These are phyloP conservation scores for Yarrowia porcina DNA, from an alignment of 805 yeast species.

Conservation along the genomic window DNA sequence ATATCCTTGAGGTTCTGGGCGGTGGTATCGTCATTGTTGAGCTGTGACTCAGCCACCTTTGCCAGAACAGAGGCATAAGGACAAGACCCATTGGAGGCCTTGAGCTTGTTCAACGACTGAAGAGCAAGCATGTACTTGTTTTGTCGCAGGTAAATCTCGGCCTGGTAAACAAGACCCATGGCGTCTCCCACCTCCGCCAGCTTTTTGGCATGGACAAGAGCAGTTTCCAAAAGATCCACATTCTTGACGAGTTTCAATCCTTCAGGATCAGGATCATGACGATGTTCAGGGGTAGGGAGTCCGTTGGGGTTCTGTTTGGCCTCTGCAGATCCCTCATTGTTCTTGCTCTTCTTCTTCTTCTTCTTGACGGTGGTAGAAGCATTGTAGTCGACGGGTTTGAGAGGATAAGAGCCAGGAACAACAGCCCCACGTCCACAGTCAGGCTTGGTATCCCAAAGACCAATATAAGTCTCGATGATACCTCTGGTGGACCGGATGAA, in stretches of 20 bases:
- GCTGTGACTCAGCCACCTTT: conserved; percentile 40
- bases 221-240: conserved; percentile 30
- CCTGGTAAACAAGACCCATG: not conserved
- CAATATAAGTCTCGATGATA: conserved; percentile 55
- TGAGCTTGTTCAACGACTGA: conserved; percentile 45
- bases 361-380: conserved; percentile 45
- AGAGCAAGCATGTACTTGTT: conserved; percentile 52
- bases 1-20: conserved; percentile 45
- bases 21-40: conserved; percentile 41
- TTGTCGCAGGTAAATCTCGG: conserved; percentile 43
- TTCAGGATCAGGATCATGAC: conserved; percentile 45
- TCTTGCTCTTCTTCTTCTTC: conserved; percentile 37
- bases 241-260: conserved; percentile 41
- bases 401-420: conserved; percentile 18
- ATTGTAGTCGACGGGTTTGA: conserved; percentile 45
- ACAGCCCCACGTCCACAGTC: conserved; percentile 2
- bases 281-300: conserved; percentile 39
- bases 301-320: conserved; percentile 51
- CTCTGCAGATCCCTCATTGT: conserved; percentile 29
- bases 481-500: conserved; percentile 70
- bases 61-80: conserved; percentile 36
- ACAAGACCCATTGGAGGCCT: conserved; percentile 43
- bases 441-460: conserved; percentile 35
- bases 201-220: conserved; percentile 44
- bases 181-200: conserved; percentile 38